Conservation (phyloP, 306 rosid genomes). For the Quercus parvula region DNA sequence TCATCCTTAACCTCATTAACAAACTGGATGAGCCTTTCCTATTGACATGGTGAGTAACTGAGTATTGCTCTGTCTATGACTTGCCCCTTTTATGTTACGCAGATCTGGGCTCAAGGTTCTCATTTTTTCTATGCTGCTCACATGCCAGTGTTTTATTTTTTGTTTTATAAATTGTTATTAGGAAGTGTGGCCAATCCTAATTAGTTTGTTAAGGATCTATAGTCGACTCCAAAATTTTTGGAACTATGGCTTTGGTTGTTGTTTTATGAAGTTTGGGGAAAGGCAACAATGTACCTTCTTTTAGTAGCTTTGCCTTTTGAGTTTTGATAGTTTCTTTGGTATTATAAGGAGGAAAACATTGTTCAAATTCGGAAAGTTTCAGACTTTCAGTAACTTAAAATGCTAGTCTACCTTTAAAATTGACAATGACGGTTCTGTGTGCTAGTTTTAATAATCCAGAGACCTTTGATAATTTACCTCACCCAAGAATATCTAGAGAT, state of each 20-base stretch:
- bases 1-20: slow-evolving; percentile 85
- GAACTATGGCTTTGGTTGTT: too few relatives aligned
- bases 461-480: neutral
- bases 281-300: neutral
- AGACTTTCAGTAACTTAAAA: neutral
- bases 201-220: too few relatives aligned
- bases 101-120: slow-evolving; percentile 6
- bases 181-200: too few relatives aligned
- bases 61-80: slow-evolving; percentile 14
- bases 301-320: neutral
- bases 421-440: neutral
- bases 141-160: neutral
- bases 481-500: neutral
- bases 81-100: neutral
- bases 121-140: neutral
- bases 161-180: neutral
- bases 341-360: neutral
- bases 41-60: slow-evolving; percentile 82
- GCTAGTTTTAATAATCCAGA: neutral
- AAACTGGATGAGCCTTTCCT: slow-evolving; percentile 86
- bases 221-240: too few relatives aligned
- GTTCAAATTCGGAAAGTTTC: neutral
- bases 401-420: neutral
- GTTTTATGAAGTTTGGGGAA: neutral
- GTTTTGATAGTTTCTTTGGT: neutral